Base-by-base conservation (phyloP, 148 eudicot species). In the Pharnaceum exiguum region DNA sequence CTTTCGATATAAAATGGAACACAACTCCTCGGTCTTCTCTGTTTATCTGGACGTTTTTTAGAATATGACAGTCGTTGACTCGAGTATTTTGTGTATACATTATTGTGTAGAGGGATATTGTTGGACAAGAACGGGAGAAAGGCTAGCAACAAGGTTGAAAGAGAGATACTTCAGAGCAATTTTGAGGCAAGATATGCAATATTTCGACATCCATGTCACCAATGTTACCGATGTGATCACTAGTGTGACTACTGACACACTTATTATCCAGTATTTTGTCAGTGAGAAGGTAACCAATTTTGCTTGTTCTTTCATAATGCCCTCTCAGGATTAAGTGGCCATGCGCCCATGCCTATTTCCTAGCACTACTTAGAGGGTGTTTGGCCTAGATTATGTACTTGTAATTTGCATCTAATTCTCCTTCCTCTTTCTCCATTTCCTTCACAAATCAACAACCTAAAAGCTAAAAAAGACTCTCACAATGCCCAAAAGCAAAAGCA, bases 201-300 rank as follows among this genome's bases (percentile, higher is more conserved):
- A 87, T 65, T 87, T 87, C 47, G 95, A 87, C 71, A 42, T 87
- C 62, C 75, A 81, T 36, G 84, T 79, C 10, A 66, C 90, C 3
- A 81, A 81, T 71, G 81, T 83, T 9, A 72, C 95, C 0, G 85
- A 83, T 36, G 82, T 87, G 10, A 81, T 83, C 43, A 65, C 73
- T 19, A 87, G 90, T 33, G 90, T 87, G 32, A 83, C 95, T 11
- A 83, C 68, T 40, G 95, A 87, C 49, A 79, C 76, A 29, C 82
- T 87, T 26, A 65, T 79, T 0, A 83, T 87, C 43, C 95, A 87
- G 77, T 89, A 87, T 23, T 75, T 64, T 26, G 81, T 87, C 2
- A 81, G 87, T 55, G 95, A 81, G 46, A 87, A 87, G 95, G 95
- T 87, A 13, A n/a, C n/a, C n/a, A n/a, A n/a, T n/a, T n/a, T n/a